Evolutionary conservation across 768 basidiomycete species (phyloP).

Genomic region (Tulasnella sp.): DNA sequence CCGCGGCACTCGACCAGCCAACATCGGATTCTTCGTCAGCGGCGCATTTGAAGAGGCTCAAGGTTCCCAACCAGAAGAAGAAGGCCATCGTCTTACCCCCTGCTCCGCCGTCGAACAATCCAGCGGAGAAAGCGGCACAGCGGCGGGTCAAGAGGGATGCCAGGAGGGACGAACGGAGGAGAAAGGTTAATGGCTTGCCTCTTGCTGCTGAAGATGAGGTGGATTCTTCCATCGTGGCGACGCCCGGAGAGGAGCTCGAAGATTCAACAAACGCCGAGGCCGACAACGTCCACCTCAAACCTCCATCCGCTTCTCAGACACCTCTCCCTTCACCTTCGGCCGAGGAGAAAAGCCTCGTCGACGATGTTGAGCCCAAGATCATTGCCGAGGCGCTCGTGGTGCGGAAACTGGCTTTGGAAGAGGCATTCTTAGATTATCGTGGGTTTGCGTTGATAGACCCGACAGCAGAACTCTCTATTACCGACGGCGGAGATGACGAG

Average conservation of each 20-base stretch:
- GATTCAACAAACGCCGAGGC: neutral
- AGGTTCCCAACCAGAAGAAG: slow-evolving; percentile 14
- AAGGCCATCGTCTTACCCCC: slow-evolving; percentile 19
- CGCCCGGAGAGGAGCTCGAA: neutral
- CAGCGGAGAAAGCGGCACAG: slow-evolving; percentile 26
- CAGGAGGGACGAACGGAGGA: slow-evolving; percentile 18
- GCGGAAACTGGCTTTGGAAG: slow-evolving; percentile 69
- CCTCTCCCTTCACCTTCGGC: neutral
- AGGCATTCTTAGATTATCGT: slow-evolving; percentile 52
- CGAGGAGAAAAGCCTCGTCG: neutral
- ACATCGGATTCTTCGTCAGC: neutral
- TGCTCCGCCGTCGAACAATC: slow-evolving; percentile 10
- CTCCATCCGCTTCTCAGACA: neutral
- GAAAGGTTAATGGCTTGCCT: neutral
- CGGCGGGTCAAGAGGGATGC: slow-evolving; percentile 22
- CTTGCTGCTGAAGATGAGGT: neutral
- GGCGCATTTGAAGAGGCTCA: slow-evolving; percentile 4
- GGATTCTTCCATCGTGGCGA: neutral
- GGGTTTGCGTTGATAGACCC: slow-evolving; percentile 24
- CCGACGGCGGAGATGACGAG: neutral
- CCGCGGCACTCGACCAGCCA: neutral
- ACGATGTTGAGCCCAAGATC: slow-evolving; percentile 46
- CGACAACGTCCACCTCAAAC: slow-evolving; percentile 1
- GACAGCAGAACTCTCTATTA: neutral
- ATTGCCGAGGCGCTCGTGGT: slow-evolving; percentile 81